Evolutionary conservation across 140 eudicot genomes (phyloP).

Genomic region (Stevia rebaudiana): DNA sequence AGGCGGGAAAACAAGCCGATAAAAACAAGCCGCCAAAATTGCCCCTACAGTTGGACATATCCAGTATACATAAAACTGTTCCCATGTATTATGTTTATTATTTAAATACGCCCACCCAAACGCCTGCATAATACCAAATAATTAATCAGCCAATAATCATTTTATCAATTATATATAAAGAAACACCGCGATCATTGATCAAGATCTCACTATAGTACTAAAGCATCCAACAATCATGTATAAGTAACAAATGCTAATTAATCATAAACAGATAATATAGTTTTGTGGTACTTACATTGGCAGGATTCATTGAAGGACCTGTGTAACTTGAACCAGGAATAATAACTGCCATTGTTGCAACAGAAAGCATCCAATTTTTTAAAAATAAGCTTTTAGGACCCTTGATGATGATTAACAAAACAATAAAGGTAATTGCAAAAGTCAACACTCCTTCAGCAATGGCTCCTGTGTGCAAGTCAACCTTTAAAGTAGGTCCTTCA

Average conservation of each 20-base stretch:
- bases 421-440: constrained; percentile 36
- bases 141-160: background rate
- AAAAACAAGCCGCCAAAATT: constrained; percentile 56
- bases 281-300: constrained; percentile 49
- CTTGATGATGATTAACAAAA: constrained; percentile 41
- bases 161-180: too few relatives aligned
- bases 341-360: constrained; percentile 45
- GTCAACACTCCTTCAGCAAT: constrained; percentile 54
- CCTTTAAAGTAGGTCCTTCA: constrained; percentile 51
- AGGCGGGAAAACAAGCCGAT: constrained; percentile 54
- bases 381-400: constrained; percentile 46
- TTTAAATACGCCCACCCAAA: constrained; percentile 74
- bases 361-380: constrained; percentile 58
- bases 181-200: too few relatives aligned
- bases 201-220: constrained; percentile 5
- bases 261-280: background rate
- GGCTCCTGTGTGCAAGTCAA: constrained; percentile 58
- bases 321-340: constrained; percentile 56
- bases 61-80: constrained; percentile 79
- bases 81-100: constrained; percentile 60
- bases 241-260: constrained; percentile 14
- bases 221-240: constrained; percentile 4
- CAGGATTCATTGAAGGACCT: constrained; percentile 84
- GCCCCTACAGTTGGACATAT: constrained; percentile 71
- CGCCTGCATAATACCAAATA: constrained; percentile 39